These are phyloP conservation scores for Halophytophthora polymorphica DNA, from an alignment of 352 stramenopile species.

Conservation along the genomic window DNA sequence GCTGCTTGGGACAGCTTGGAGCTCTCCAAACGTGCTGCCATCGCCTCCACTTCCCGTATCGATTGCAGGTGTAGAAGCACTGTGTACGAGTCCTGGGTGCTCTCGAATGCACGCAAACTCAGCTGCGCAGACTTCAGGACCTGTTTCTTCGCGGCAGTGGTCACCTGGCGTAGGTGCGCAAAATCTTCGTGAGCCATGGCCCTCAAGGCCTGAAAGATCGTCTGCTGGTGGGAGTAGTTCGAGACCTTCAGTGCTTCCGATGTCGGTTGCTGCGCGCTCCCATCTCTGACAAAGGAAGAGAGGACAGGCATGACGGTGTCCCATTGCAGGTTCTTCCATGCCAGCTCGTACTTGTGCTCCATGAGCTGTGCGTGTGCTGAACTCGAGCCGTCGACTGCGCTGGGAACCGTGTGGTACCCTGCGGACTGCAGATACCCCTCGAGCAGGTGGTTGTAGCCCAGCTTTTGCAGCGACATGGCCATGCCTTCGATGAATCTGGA, in stretches of 20 bases:
- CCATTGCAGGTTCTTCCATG: slow-evolving; percentile 83
- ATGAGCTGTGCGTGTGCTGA: slow-evolving; percentile 15
- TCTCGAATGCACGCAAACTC: slow-evolving; percentile 68
- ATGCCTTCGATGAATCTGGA: slow-evolving; percentile 44
- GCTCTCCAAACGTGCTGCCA: slow-evolving; percentile 18
- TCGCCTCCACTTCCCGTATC: slow-evolving; percentile 63
- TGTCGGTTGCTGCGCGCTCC: slow-evolving; percentile 4
- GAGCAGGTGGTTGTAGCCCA: slow-evolving; percentile 77
- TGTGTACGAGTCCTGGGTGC: slow-evolving; percentile 52
- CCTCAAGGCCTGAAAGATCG: slow-evolving; percentile 52
- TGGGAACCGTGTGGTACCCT: slow-evolving; percentile 2
- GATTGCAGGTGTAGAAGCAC: slow-evolving; percentile 55
- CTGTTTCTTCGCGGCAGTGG: slow-evolving; percentile 38
- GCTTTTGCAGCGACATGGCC: slow-evolving; percentile 50
- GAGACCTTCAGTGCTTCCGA: background rate
- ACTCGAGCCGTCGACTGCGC: background rate
- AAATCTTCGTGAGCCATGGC: slow-evolving; percentile 57
- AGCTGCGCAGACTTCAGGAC: slow-evolving; percentile 53
- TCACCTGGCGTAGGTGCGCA: slow-evolving; percentile 29
- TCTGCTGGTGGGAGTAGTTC: slow-evolving; percentile 50
- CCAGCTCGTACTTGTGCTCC: slow-evolving; percentile 73
- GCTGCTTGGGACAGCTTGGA: background rate
- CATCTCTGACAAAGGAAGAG: slow-evolving; percentile 3
- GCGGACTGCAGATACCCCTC: slow-evolving; percentile 48
- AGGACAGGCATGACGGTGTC: slow-evolving; percentile 32